phyloP scores from a whole-genome alignment of 352 stramenopile species.

The Phytophthora boehmeriae region DNA sequence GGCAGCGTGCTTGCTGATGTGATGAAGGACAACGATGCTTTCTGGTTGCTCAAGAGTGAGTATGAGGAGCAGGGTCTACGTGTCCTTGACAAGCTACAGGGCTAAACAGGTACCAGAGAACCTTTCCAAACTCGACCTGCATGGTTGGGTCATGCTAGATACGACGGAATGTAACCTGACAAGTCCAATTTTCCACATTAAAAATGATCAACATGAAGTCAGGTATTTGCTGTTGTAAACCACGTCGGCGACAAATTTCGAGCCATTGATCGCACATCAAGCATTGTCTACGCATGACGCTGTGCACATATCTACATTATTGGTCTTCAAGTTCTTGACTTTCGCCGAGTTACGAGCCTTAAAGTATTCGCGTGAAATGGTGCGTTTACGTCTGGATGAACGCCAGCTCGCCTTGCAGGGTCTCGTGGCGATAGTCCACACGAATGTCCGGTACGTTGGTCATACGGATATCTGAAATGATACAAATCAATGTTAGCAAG shows the following conservation, averaged over 20 bases:
- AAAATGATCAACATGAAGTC: constrained; percentile 16
- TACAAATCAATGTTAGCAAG: constrained; percentile 14
- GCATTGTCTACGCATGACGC: background rate
- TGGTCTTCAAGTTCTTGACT: too few species aligned
- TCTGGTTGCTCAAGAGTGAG: constrained; percentile 95
- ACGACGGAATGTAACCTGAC: constrained; percentile 11
- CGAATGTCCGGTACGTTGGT: constrained; percentile 95
- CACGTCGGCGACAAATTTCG: background rate
- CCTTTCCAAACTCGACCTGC: constrained; percentile 14
- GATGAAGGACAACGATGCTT: constrained; percentile 94
- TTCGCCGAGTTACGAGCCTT: too few species aligned
- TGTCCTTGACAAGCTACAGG: constrained; percentile 83
- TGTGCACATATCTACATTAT: constrained; percentile 10
- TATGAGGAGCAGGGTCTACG: constrained; percentile 94
- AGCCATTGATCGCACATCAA: too few species aligned
- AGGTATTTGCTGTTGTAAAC: background rate
- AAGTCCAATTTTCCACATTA: constrained; percentile 28
- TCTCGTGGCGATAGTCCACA: constrained; percentile 90
- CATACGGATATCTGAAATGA: constrained; percentile 90
- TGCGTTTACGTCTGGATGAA: constrained; percentile 71
- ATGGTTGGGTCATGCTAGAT: constrained; percentile 19
- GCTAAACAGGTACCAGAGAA: constrained; percentile 20
- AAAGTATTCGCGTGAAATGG: too few species aligned
- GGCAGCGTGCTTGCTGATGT: constrained; percentile 93
- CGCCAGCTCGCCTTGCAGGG: constrained; percentile 67